phyloP scores from a whole-genome alignment of 768 basidiomycete genomes.

The Suillus brevipes region DNA sequence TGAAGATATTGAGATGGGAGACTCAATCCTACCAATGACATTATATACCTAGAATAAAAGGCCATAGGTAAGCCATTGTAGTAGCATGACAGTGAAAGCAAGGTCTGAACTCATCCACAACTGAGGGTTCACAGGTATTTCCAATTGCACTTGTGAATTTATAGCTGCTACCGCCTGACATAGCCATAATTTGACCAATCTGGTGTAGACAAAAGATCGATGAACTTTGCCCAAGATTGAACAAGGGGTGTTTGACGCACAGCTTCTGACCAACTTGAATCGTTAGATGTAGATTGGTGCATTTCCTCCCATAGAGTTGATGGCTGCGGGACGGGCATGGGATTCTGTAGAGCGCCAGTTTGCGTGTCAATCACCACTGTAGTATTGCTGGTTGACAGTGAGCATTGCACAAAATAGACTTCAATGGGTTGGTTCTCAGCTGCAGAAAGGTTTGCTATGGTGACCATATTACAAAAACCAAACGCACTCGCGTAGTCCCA shows the following conservation, averaged over 20 bases:
- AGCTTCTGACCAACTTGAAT: fast-evolving
- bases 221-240: not conserved
- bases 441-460: not conserved
- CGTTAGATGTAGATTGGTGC: not conserved
- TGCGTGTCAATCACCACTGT: not conserved
- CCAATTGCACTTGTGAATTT: fast-evolving
- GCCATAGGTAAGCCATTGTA: not conserved
- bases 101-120: not conserved
- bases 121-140: not conserved
- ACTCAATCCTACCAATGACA: not conserved
- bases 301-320: not conserved
- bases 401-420: slow-evolving; percentile 1
- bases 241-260: not conserved
- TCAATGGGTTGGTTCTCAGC: not conserved
- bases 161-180: not conserved
- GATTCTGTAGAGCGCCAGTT: not conserved
- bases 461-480: not conserved
- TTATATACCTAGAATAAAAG: slow-evolving; percentile 2
- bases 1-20: not conserved
- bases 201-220: not conserved
- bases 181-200: not conserved
- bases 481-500: not conserved
- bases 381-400: not conserved
- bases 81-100: not conserved
- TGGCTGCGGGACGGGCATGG: not conserved